phyloP scores from a whole-genome alignment of 83 land plant species.

The Thuja plicata region DNA sequence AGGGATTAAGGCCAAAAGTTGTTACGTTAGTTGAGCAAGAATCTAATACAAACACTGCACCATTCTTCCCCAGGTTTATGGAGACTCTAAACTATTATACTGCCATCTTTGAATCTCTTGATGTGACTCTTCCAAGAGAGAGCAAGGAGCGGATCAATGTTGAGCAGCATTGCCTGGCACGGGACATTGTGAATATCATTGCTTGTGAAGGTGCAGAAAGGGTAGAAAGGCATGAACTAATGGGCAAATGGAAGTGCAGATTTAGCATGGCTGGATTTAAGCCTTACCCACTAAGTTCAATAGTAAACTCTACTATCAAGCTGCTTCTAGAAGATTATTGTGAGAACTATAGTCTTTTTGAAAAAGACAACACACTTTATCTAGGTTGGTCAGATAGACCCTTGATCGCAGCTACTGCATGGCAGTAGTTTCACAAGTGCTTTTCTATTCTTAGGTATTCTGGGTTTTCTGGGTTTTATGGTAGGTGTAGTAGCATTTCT shows the following conservation, averaged over 20 bases:
- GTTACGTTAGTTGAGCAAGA: constrained; percentile 79
- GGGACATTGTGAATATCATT: constrained; percentile 67
- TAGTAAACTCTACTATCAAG: constrained; percentile 64
- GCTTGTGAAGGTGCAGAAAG: constrained; percentile 77
- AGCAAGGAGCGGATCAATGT: constrained; percentile 54
- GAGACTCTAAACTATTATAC: constrained; percentile 59
- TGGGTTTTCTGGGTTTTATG: background rate
- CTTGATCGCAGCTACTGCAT: constrained; percentile 57
- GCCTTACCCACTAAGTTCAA: constrained; percentile 62
- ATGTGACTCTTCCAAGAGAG: constrained; percentile 48
- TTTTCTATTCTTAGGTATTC: too few relatives aligned
- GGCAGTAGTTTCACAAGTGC: constrained; percentile 31
- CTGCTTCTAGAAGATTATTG: constrained; percentile 41
- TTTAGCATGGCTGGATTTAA: constrained; percentile 79
- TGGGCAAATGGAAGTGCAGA: constrained; percentile 69
- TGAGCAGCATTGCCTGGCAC: constrained; percentile 75
- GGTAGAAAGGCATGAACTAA: constrained; percentile 68
- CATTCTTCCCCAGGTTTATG: constrained; percentile 60
- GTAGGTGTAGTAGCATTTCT: background rate
- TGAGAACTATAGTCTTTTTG: constrained; percentile 53
- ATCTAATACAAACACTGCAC: constrained; percentile 64
- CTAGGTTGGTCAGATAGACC: constrained; percentile 69
- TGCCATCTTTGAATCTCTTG: constrained; percentile 70
- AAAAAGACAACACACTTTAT: constrained; percentile 58
- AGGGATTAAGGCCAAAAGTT: constrained; percentile 59